Evolutionary conservation across 306 rosid genomes (phyloP), one percentile per base, ranked within the genome.

Genomic region (Sicyos edulis): DNA sequence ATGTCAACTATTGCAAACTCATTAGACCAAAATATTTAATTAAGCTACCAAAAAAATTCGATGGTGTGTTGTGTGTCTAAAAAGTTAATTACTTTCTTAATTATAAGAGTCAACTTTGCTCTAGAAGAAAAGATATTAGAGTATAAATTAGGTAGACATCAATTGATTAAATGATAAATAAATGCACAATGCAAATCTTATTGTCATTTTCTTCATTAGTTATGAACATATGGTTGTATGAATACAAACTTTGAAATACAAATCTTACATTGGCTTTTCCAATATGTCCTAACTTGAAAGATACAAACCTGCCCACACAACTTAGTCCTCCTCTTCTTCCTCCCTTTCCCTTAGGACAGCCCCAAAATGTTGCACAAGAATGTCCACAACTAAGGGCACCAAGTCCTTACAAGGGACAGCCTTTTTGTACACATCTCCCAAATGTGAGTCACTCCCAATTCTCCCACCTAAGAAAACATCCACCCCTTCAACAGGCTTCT

Each of bases 371-470:
- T 88, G 75, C 2, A 93, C 81, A 58, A 93, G 75, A 71, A 93
- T 79, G 70, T 90, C 97, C 61, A 77, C 92, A 56, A 93, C 92
- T 26, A 93, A 8, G 34, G 97, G 91, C 69, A 84, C 96, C 86
- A 93, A 82, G 79, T 93, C 78, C 91, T 90, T 88, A 76, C 98
- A 93, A 77, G 97, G 98, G 51, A 93, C 98, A 80, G 81, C 68
- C 78, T 93, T 93, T 75, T 88, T 88, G 74, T 93, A 90, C 6
- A 88, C 69, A 54, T 87, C 86, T 19, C 88, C 96, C 55, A 93
- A 74, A 82, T 93, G 98, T 56, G 97, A 93, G 83, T 93, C 97
- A 60, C 97, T 87, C 78, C 97, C 98, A 66, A 93, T 82, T 81
- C 90, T 88, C 24, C 98, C 98, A 64, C 98, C 98, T 29, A 93